phyloP scores from a whole-genome alignment of 148 eudicot species.

The Chenopodium quinoa region DNA sequence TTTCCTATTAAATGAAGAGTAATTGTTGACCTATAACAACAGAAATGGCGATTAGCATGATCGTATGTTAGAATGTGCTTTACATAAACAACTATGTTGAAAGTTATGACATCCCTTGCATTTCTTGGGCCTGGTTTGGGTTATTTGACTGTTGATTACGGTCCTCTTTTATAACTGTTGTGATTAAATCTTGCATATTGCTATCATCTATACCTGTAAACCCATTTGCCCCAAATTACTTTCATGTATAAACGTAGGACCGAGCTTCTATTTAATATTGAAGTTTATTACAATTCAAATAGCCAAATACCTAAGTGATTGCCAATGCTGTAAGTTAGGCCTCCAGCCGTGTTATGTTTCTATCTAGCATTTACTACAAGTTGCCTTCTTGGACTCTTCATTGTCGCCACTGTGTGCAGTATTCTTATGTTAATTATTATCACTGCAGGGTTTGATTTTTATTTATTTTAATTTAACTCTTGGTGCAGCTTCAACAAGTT shows the following conservation, averaged over 20 bases:
- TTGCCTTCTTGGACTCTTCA: not conserved
- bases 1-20: not conserved
- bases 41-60: not conserved
- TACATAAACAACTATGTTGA: not conserved
- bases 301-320: not conserved
- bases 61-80: not conserved
- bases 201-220: not conserved
- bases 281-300: too few relatives aligned
- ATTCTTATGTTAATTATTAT: not conserved
- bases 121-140: not conserved
- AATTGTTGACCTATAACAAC: not conserved
- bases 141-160: not conserved
- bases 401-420: not conserved
- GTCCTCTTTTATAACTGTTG: not conserved
- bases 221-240: not conserved
- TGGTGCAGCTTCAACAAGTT: conserved; percentile 91
- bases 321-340: not conserved
- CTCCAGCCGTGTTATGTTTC: not conserved
- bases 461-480: conserved; percentile 10
- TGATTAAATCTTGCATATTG: not conserved
- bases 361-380: not conserved
- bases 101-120: not conserved
- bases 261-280: too few relatives aligned
- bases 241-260: not conserved
- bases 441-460: conserved; percentile 2